Evolutionary conservation across 1,284 basidiomycete genomes (phyloP), one percentile per base, ranked within the genome.

Genomic region (Boletus putidus): DNA sequence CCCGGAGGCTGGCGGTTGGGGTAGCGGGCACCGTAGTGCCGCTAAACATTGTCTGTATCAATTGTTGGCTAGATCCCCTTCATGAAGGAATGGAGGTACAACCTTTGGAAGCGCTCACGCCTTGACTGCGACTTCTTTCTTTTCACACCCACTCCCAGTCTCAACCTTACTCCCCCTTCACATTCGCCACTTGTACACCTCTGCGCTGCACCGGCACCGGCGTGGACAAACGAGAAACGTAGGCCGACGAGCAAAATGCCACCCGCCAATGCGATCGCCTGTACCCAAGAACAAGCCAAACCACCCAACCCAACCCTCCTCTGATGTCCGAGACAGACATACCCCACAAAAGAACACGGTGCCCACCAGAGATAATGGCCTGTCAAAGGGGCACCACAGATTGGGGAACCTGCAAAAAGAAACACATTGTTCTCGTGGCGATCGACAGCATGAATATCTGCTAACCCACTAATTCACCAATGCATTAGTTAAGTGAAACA

Each of bases 351-450:
- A 73, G 16, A 69, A n/a, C 7, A 59, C 65, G 73, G 65, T 4
- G 61, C 69, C 68, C 65, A 73, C 73, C 73, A 74, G 35, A 60
- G 47, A 52, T 73, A 72, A 31, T 42, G 57, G 5, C 18, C 7
- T 4, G 70, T 70, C 35, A 74, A 33, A n/a, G 74, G 65, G n/a
- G 69, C 69, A 35, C 70, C 70, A 21, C 62, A 66, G 18, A 72
- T 72, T 3, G 73, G 73, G 4, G 68, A 36, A 7, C 73, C 73
- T 74, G 39, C 2, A 15, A 6, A 49, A 29, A 49, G 3, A 16
- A 27, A 4, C 11, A 45, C 14, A 37, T 39, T 29, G 11, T 29
- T 15, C 7, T n/a, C 16, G 37, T 16, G 18, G 15, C 8, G 3
- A 12, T 6, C 1, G 12, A 44, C 14, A 21, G 10, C 7, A 5